phyloP scores from a whole-genome alignment of 768 basidiomycete genomes.

The Pulveroboletus sp. region DNA sequence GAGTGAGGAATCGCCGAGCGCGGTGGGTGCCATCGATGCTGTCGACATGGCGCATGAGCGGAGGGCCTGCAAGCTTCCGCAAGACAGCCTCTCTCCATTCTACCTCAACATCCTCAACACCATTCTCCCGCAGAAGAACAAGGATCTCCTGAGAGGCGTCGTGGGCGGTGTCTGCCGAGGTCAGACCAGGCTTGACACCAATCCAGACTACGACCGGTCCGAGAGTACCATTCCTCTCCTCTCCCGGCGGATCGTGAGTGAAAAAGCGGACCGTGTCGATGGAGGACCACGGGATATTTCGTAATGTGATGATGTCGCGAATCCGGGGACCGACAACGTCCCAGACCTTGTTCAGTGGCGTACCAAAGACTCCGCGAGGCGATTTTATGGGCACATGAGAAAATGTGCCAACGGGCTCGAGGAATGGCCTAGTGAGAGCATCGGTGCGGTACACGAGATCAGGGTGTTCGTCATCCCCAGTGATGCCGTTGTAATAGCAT shows the following conservation, averaged over 20 bases:
- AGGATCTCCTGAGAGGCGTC: conserved; percentile 7
- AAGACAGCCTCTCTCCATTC: conserved; percentile 37
- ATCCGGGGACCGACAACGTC: conserved; percentile 37
- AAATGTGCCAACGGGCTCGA: conserved; percentile 28
- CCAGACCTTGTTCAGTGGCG: conserved; percentile 42
- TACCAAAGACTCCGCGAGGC: conserved; percentile 37
- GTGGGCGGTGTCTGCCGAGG: conserved; percentile 33
- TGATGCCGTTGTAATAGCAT: not conserved
- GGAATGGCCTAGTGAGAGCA: conserved; percentile 23
- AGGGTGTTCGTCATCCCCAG: not conserved
- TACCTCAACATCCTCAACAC: conserved; percentile 11
- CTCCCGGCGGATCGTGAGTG: conserved; percentile 26
- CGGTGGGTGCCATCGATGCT: conserved; percentile 28
- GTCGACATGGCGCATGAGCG: conserved; percentile 10
- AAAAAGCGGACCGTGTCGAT: conserved; percentile 36
- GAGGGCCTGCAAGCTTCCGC: conserved; percentile 17
- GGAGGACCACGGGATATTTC: conserved; percentile 23
- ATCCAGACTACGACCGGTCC: conserved; percentile 32
- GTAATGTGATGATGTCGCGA: conserved; percentile 32
- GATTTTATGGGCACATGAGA: conserved; percentile 36
- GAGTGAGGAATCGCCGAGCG: conserved; percentile 32
- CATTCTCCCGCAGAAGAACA: not conserved
- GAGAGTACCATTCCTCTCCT: conserved; percentile 16
- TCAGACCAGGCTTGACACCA: conserved; percentile 32
- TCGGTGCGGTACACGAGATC: not conserved